Base-by-base conservation (phyloP, 345 rosid species). In the Ricinus communis region DNA sequence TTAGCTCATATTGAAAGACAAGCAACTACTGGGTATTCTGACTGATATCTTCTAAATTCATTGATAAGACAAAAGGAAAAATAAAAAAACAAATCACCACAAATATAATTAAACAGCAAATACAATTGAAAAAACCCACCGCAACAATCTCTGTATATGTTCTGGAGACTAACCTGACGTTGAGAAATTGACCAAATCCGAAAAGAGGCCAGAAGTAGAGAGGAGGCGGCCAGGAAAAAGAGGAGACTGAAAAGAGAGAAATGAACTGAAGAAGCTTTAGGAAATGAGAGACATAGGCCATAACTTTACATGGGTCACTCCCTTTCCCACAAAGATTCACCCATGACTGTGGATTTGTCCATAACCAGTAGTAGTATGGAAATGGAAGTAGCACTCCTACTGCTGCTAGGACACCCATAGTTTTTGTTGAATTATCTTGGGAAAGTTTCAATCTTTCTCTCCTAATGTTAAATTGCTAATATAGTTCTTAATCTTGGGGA, bases 121-220 rank as follows among this genome's bases (percentile, higher is more conserved):
- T n/a, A 33, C 6, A 2, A 33, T 33, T 6, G 6, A 2, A 33
- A 33, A 6, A 2, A 33, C 38, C 38, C 38, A 33, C 6, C 6
- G 38, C 38, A 33, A 33, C 38, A 33, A 33, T 33, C 38, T 33
- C 38, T 33, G 38, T 6, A 33, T 33, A 33, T 33, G 38, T 33
- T 19, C 1, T 50, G 54, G 7, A 8, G 27, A 59, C 72, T 13
- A 25, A 89, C 97, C 98, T 87, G 90, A 91, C 83, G 84, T 91
- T 94, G 79, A 94, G 97, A 81, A 90, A 90, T 85, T 91, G 98
- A 51, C 97, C 98, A 62, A 88, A 87, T 77, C 74, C 78, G 61
- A 91, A 83, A 71, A 90, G 91, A 21, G 98, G 95, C 91, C 96
- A 91, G 87, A 86, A 91, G 85, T 85, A 88, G 71, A 91, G 73